These are phyloP conservation scores for Nakaseomyces nivariensis DNA, from an alignment of 1,139 yeast genomes.

Conservation along the genomic window DNA sequence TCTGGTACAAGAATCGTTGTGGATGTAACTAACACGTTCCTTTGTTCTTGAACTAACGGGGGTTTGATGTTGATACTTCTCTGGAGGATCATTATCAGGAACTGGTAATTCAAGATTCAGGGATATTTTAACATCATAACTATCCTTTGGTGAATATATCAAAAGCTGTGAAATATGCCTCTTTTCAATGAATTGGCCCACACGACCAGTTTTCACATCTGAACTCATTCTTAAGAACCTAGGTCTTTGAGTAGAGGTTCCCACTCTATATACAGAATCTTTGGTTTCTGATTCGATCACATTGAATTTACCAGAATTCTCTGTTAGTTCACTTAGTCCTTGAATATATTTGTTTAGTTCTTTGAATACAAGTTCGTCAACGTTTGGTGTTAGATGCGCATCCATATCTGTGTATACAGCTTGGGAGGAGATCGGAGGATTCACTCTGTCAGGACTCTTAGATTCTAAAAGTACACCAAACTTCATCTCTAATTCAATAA, in stretches of 20 bases:
- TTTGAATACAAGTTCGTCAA: constrained; percentile 57
- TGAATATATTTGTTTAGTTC: constrained; percentile 50
- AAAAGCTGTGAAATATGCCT: constrained; percentile 60
- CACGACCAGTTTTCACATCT: constrained; percentile 58
- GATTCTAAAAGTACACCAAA: constrained; percentile 70
- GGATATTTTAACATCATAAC: constrained; percentile 68
- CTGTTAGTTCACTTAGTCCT: constrained; percentile 41
- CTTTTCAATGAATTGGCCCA: constrained; percentile 60
- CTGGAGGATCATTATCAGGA: constrained; percentile 43
- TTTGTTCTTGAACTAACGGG: constrained; percentile 52
- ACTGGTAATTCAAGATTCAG: constrained; percentile 66
- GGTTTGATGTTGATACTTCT: constrained; percentile 39
- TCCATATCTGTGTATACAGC: constrained; percentile 48
- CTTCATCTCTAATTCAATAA: constrained; percentile 73
- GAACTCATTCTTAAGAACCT: constrained; percentile 53
- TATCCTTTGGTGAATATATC: constrained; percentile 65
- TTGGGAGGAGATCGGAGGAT: constrained; percentile 69
- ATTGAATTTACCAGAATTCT: constrained; percentile 36
- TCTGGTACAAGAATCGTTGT: constrained; percentile 57
- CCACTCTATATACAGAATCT: constrained; percentile 35
- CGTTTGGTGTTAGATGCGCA: constrained; percentile 58
- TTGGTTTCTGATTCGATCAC: constrained; percentile 32
- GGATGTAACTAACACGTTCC: constrained; percentile 54
- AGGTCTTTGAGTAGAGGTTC: constrained; percentile 38
- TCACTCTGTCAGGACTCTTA: constrained; percentile 43